Base-by-base conservation (phyloP, 352 stramenopile species). In the Pythium utonaiense region DNA sequence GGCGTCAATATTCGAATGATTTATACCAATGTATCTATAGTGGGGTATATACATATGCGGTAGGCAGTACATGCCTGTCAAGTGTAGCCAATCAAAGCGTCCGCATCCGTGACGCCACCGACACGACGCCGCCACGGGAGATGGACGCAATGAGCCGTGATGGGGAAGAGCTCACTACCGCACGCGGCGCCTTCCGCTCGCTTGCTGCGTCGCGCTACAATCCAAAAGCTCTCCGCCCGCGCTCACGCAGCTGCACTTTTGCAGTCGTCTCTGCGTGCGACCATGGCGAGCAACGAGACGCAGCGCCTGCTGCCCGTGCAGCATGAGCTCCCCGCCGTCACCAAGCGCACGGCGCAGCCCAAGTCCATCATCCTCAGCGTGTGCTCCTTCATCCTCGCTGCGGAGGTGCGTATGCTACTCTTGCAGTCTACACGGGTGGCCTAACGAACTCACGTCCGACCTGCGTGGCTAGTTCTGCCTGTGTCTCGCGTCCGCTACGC, bases 331-430 rank as follows among this genome's bases (percentile, higher is more conserved):
- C 38, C 47, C 14, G 42, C 22, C 22, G 56, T 14, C 33, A 51
- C 34, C 14, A 50, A 22, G 24, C 25, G 1, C 2, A 28, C 28
- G 1, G 25, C 56, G 24, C 33, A 48, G 31, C 59, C 59, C 58
- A 81, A 82, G 64, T 95, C 85, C 40, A 88, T 93, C 62, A 93
- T 95, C 57, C 48, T 92, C 44, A 89, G 73, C 67, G 85, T 95
- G 41, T 95, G 85, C 73, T 93, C 83, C 3, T 95, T 90, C 67
- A 95, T 95, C 56, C 83, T 95, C 51, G 78, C 91, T 48, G 91
- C 85, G 3, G 85, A 95, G 67, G 76, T 85, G 54, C 13, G 61
- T 19, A 57, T 40, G n/a, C n/a, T n/a, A n/a, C n/a, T n/a, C n/a
- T n/a, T n/a, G n/a, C n/a, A n/a, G n/a, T n/a, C n/a, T n/a, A n/a